Base-by-base conservation (phyloP, 345 rosid genomes). In the Salix arbutifolia region DNA sequence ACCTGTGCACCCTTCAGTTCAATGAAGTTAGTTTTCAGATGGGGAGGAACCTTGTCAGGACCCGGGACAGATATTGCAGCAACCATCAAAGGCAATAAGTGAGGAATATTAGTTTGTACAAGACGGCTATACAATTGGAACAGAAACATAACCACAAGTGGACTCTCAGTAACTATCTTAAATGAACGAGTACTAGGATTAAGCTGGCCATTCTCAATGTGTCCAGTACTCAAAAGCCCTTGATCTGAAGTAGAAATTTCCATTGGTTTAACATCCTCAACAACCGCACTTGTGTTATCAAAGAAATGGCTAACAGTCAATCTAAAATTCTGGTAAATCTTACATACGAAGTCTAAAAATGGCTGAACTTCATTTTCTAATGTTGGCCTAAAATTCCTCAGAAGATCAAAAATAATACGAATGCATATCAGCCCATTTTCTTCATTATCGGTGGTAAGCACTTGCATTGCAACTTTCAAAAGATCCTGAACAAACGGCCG, bases 1-100 rank as follows among this genome's bases (percentile, higher is more conserved):
- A 96, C 99, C 82, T 94, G 99, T 61, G 99, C 97, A 84, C 98
- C 98, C 82, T 96, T 96, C 83, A 96, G 85, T 88, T 96, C 99
- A 76, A 92, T 86, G 82, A 93, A 96, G 71, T 92, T 94, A 77
- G 89, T 82, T 87, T 91, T 93, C 87, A 96, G 86, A 86, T 86
- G 91, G 23, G 97, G 78, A 80, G 92, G 97, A 78, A 96, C 97
- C 85, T 86, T 92, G 77, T 96, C 97, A 70, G 99, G 99, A 28
- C 99, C 97, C 26, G 91, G 92, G 68, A 96, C 93, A 83, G 99
- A 93, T 83, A 96, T 96, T 65, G 99, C 98, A 86, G 92, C 87
- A 83, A 93, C 98, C 99, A 96, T 96, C 83, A 92, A 72, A 67
- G 98, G 99, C 86, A 96, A 83, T 83, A 96, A 84, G 76, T 86